phyloP scores from a whole-genome alignment of 2,329 filamentous ascomycete species.

The Ceratocystis diversiconidia region DNA sequence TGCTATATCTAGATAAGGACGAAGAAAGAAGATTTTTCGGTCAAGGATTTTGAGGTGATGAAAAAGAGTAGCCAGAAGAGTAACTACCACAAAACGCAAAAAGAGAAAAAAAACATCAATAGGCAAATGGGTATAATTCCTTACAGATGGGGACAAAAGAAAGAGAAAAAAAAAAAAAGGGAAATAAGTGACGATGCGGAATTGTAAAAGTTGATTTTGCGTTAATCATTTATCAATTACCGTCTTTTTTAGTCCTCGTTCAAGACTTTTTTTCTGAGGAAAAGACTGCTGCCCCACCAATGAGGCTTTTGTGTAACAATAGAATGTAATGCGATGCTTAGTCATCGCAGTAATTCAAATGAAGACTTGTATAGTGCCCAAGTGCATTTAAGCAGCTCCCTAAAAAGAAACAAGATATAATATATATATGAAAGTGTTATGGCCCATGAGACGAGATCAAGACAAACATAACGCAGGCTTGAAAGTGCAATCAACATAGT shows the following conservation, averaged over 20 bases:
- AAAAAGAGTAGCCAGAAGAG: not conserved
- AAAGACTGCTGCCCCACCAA: not conserved
- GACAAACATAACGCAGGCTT: not conserved
- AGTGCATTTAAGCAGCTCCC: not conserved
- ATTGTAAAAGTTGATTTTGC: not conserved
- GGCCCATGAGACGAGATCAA: not conserved
- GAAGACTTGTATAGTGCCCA: not conserved
- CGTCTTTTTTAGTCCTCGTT: not conserved
- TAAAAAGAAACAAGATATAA: not conserved
- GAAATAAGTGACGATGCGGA: not conserved
- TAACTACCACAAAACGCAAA: not conserved
- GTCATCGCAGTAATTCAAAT: not conserved
- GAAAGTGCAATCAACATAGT: too few species aligned
- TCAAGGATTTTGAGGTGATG: not conserved
- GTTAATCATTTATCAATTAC: not conserved
- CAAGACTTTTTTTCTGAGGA: not conserved
- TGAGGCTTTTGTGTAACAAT: slow-evolving; percentile 2
- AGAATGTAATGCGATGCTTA: not conserved
- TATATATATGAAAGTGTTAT: not conserved
- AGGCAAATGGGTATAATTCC: not conserved
- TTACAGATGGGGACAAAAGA: not conserved
- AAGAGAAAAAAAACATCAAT: too few species aligned
- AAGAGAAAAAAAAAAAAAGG: not conserved
- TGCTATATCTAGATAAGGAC: not conserved
- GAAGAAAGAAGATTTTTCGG: not conserved